These are phyloP conservation scores for Chlorella sp. DNA, from an alignment of 139 green algal species.

Conservation along the genomic window DNA sequence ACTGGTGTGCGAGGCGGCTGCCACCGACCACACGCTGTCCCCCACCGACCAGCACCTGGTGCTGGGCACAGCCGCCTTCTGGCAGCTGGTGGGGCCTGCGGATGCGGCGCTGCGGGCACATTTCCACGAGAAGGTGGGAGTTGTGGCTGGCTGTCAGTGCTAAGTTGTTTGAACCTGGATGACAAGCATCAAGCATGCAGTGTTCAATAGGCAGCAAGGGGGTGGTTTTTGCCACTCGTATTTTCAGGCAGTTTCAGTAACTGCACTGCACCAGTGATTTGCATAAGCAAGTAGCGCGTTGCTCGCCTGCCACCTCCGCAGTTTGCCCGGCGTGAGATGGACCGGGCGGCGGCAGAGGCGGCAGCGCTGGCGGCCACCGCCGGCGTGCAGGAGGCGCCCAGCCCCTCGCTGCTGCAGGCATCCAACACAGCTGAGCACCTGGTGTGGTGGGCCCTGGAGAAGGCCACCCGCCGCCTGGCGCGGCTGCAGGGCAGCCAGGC, in stretches of 20 bases:
- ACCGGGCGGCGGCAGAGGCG: neutral
- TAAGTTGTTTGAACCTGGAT: too few relatives aligned
- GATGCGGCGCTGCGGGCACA: constrained; percentile 26
- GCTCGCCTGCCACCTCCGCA: constrained; percentile 11
- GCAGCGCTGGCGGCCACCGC: neutral
- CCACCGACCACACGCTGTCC: constrained; percentile 8
- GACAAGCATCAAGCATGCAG: too few relatives aligned
- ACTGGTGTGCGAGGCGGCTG: constrained; percentile 12
- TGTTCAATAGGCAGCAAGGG: too few relatives aligned
- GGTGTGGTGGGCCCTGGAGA: constrained; percentile 1
- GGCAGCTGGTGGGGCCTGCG: neutral
- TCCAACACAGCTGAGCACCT: constrained; percentile 36
- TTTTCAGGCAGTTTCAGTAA: too few relatives aligned
- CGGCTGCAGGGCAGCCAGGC: neutral
- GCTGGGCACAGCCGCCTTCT: constrained; percentile 22
- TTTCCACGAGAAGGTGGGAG: constrained; percentile 28
- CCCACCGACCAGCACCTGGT: constrained; percentile 31
- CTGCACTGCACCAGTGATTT: too few relatives aligned
- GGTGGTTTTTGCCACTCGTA: neutral
- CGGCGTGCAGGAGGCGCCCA: neutral
- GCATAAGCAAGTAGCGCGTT: neutral
- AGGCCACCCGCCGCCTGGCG: constrained; percentile 7
- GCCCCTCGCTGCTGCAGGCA: neutral
- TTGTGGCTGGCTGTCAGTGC: too few relatives aligned
- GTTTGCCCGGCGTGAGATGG: neutral